Conservation (phyloP, 1,139 yeast genomes). For the Yamadazyma dendronema region DNA sequence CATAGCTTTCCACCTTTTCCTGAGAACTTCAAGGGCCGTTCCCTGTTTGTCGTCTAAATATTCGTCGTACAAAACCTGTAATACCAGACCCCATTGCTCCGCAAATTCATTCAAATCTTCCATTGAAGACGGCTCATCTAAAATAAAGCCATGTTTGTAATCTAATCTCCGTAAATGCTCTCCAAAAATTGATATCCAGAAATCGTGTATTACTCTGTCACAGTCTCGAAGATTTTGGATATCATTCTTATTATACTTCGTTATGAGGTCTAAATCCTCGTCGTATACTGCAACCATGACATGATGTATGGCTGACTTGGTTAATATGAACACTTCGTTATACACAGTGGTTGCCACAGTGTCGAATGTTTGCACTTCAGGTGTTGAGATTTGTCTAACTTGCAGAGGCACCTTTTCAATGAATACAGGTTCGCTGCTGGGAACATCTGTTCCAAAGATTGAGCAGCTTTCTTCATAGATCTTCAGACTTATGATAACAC, state of each 20-base stretch:
- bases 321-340: slow-evolving; percentile 42
- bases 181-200: slow-evolving; percentile 60
- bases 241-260: slow-evolving; percentile 42
- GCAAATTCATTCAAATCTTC: slow-evolving; percentile 39
- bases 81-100: slow-evolving; percentile 50
- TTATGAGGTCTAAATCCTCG: slow-evolving; percentile 49
- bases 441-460: slow-evolving; percentile 4
- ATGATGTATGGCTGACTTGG: slow-evolving; percentile 47
- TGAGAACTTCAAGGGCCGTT: slow-evolving; percentile 34
- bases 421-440: slow-evolving; percentile 6
- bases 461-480: slow-evolving; percentile 39
- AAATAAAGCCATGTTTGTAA: slow-evolving; percentile 19
- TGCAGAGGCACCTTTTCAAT: slow-evolving; percentile 1
- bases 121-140: slow-evolving; percentile 26
- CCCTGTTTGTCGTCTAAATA: slow-evolving; percentile 40
- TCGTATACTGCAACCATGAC: slow-evolving; percentile 59
- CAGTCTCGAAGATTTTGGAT: slow-evolving; percentile 42
- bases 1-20: slow-evolving; percentile 40
- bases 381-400: too few species aligned
- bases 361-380: slow-evolving; percentile 1
- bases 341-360: slow-evolving; percentile 18
- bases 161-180: slow-evolving; percentile 36
- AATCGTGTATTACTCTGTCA: slow-evolving; percentile 39
- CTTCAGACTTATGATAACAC: slow-evolving; percentile 53
- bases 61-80: slow-evolving; percentile 38